Base-by-base conservation (phyloP, 139 green algal genomes). In the Chlorokybus atmophyticus region DNA sequence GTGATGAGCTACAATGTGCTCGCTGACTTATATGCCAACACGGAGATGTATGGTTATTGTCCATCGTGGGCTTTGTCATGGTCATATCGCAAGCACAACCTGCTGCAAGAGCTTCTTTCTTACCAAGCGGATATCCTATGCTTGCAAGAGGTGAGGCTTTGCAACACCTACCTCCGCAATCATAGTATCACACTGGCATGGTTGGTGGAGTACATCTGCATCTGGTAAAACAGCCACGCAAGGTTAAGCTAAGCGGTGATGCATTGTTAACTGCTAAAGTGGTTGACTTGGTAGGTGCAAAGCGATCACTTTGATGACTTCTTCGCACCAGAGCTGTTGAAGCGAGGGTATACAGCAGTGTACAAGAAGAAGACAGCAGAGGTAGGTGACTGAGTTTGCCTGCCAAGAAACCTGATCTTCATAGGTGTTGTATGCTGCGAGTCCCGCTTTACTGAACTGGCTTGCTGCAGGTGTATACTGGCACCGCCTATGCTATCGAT, bases 321-420 rank as follows among this genome's bases (percentile, higher is more conserved):
- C 41, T 90, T 74, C 64, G 68, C 65, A 27, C 76, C 84, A 2
- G 85, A 94, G 79, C 73, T 95, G 57, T 55, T 78, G 25, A 80
- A 85, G 59, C 68, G 77, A 0, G 90, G 90, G n/a, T 98, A 98
- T 67, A 78, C 80, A 21, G 78, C 83, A 53, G 88, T 98, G 57
- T 98, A 93, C 80, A 98, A 98, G 81, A 94, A 93, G 79, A 98
- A 98, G 73, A 96, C 90, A 3, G 80, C 76, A 3, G 87, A 96
- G 75, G 55, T 67, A 14, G 2, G 62, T 44, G n/a, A n/a, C n/a
- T n/a, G n/a, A n/a, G n/a, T n/a, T n/a, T n/a, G n/a, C n/a, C n/a
- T n/a, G n/a, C n/a, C n/a, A n/a, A n/a, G n/a, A n/a, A n/a, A n/a
- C n/a, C n/a, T n/a, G n/a, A 68, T 95, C 29, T 94, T 84, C 66